Conservation (phyloP, 2,329 filamentous ascomycete genomes). For the Pyricularia pennisetigena region DNA sequence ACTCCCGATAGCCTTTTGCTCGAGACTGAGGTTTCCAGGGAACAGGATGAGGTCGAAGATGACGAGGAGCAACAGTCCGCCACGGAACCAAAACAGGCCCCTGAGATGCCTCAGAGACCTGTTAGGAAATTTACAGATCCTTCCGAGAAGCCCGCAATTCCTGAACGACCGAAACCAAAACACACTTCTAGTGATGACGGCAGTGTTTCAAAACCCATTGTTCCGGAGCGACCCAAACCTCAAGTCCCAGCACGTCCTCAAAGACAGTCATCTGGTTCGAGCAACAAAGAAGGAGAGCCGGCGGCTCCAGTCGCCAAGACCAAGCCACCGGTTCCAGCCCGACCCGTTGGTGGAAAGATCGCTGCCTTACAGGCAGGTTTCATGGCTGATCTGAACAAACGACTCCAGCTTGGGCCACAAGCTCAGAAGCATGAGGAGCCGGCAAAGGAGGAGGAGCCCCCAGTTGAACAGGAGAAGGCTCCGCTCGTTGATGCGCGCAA, state of each 20-base stretch:
- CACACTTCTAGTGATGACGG: conserved; percentile 25
- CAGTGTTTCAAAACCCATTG: conserved; percentile 23
- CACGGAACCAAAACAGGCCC: conserved; percentile 36
- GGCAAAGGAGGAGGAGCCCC: conserved; percentile 42
- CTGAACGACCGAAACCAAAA: conserved; percentile 45
- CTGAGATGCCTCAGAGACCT: conserved; percentile 49
- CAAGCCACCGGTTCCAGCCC: conserved; percentile 77
- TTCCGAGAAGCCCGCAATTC: conserved; percentile 33
- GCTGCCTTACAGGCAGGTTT: conserved; percentile 85
- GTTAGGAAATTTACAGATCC: conserved; percentile 28
- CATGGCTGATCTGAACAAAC: conserved; percentile 66
- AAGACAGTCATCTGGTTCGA: conserved; percentile 35
- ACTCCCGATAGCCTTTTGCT: conserved; percentile 73
- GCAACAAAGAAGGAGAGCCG: conserved; percentile 27
- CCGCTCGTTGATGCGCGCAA: conserved; percentile 87
- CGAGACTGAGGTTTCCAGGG: conserved; percentile 60
- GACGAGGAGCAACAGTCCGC: conserved; percentile 19
- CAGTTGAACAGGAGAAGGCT: conserved; percentile 56
- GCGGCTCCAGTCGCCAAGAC: conserved; percentile 45
- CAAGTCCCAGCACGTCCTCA: conserved; percentile 50
- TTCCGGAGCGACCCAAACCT: conserved; percentile 48
- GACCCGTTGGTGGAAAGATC: conserved; percentile 77
- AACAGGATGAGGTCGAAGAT: conserved; percentile 39
- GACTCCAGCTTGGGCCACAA: conserved; percentile 4
- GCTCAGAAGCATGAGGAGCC: conserved; percentile 57